Percentiles rank a stretch among this genome's conserved stretches.
phyloP scores from a whole-genome alignment of 2,329 filamentous ascomycete species.

The Colletotrichum horii region DNA sequence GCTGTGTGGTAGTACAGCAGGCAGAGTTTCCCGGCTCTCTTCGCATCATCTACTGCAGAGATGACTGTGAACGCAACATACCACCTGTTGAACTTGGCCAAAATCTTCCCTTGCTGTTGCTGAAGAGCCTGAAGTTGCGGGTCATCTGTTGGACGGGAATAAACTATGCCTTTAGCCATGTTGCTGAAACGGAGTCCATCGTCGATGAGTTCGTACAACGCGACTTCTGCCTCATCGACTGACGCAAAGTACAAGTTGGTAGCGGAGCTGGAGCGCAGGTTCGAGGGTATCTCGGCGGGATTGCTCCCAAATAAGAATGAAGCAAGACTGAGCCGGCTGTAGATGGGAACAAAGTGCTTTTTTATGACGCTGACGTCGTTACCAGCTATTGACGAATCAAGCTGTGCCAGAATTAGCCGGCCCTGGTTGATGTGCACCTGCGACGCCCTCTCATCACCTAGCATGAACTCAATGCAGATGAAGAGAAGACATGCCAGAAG shows the following conservation, averaged over 20 bases:
- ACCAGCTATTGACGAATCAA: constrained; percentile 29
- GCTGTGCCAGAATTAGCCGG: constrained; percentile 42
- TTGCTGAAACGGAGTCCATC: constrained; percentile 41
- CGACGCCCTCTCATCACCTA: constrained; percentile 51
- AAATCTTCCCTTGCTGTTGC: constrained; percentile 35
- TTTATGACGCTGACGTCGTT: constrained; percentile 41
- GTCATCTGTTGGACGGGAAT: constrained; percentile 28
- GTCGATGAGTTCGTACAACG: constrained; percentile 44
- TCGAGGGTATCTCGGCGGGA: constrained; percentile 39
- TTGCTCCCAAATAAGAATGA: constrained; percentile 44
- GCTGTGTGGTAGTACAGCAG: constrained; percentile 41
- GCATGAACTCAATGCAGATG: constrained; percentile 59
- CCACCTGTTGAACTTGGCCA: constrained; percentile 33
- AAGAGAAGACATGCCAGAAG: constrained; percentile 56
- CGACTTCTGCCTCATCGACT: constrained; percentile 32
- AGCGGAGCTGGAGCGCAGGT: constrained; percentile 36
- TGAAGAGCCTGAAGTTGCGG: constrained; percentile 29
- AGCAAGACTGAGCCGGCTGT: constrained; percentile 45
- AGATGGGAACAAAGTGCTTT: constrained; percentile 47
- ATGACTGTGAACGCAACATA: constrained; percentile 34
- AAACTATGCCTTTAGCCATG: constrained; percentile 28
- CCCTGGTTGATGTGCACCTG: constrained; percentile 50
- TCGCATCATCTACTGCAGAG: constrained; percentile 24
- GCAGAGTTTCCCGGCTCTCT: constrained; percentile 30
- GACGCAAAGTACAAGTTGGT: constrained; percentile 32